Evolutionary conservation across 352 stramenopile species (phyloP).

Genomic region (Phytophthora pisi): DNA sequence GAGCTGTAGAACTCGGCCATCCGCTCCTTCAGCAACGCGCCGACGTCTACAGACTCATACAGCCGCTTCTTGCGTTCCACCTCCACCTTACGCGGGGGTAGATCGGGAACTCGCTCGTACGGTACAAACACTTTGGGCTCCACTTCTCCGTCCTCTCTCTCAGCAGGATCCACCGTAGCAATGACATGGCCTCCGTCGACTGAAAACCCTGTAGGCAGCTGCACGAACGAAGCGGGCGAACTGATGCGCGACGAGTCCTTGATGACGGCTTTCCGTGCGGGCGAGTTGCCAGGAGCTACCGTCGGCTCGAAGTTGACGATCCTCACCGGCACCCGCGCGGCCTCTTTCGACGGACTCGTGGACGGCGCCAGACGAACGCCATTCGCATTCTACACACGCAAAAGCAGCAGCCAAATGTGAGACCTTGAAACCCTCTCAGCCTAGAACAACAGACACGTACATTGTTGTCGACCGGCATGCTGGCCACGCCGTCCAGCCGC

Average conservation of each 20-base stretch:
- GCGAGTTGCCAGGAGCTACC: conserved; percentile 34
- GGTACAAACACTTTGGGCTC: conserved; percentile 80
- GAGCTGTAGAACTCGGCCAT: conserved; percentile 49
- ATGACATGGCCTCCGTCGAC: conserved; percentile 53
- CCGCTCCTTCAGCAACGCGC: conserved; percentile 50
- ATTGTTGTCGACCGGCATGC: conserved; percentile 8
- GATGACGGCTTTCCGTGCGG: conserved; percentile 35
- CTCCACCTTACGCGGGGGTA: conserved; percentile 69
- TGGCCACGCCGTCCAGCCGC: not conserved
- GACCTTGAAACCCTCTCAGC: conserved; percentile 1
- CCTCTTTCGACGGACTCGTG: conserved; percentile 60
- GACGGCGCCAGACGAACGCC: conserved; percentile 51
- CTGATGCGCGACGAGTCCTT: conserved; percentile 50
- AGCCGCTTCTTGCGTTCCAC: conserved; percentile 71
- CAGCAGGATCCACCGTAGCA: conserved; percentile 42
- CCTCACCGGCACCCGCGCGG: conserved; percentile 34
- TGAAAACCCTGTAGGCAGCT: conserved; percentile 47
- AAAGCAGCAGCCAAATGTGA: conserved; percentile 1
- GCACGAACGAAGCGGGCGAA: conserved; percentile 45
- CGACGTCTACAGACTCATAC: conserved; percentile 57
- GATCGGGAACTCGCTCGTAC: conserved; percentile 56
- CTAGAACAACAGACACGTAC: conserved; percentile 13
- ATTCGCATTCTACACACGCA: conserved; percentile 22
- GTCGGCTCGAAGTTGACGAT: conserved; percentile 71
- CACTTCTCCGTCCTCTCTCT: conserved; percentile 59